Conservation (phyloP, 208 protist species). For the Polymyxa betae region DNA sequence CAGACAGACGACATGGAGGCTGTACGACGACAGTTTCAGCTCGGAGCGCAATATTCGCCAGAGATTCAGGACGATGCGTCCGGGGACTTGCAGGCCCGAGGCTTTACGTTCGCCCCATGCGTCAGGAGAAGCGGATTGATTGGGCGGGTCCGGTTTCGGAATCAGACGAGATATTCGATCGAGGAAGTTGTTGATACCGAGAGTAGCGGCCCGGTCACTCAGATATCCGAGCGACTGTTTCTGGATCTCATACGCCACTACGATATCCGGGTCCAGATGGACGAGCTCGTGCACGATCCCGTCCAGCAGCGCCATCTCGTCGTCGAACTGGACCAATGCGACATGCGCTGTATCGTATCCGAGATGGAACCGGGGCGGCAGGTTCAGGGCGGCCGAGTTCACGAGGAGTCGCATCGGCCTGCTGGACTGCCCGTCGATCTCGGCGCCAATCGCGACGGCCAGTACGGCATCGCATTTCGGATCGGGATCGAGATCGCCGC, state of each 20-base stretch:
- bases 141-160: too few relatives aligned
- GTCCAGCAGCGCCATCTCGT: not conserved
- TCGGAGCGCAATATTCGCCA: conserved; percentile 24
- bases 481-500: not conserved
- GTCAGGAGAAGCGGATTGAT: not conserved
- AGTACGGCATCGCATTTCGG: not conserved
- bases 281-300: not conserved
- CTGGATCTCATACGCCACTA: conserved; percentile 43
- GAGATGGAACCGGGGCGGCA: not conserved
- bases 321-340: not conserved
- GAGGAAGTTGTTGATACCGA: not conserved
- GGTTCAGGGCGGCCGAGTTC: not conserved
- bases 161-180: not conserved
- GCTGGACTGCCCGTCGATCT: not conserved
- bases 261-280: not conserved
- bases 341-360: not conserved
- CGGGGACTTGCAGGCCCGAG: not conserved
- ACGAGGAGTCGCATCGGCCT: not conserved
- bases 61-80: conserved; percentile 46
- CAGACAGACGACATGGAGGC: not conserved
- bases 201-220: not conserved
- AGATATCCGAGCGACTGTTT: conserved; percentile 33
- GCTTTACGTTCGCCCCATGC: not conserved
- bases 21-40: conserved; percentile 21
- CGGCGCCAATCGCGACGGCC: not conserved